Evolutionary conservation across 805 yeast genomes (phyloP).

Genomic region (Lipomyces anomalus): DNA sequence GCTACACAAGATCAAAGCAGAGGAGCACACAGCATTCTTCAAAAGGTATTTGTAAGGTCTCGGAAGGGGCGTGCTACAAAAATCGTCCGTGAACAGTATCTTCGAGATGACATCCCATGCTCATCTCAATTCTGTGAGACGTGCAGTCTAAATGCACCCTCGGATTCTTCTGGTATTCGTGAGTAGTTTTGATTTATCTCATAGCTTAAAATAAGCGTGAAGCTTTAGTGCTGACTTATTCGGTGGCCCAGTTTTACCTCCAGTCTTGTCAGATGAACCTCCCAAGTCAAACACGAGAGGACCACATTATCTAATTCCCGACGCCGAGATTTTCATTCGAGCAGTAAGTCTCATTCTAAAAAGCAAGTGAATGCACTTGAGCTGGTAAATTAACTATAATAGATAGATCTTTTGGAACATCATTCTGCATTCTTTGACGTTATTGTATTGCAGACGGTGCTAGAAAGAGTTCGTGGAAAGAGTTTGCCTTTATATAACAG

Average conservation of each 20-base stretch:
- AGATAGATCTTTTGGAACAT: constrained; percentile 79
- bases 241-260: constrained; percentile 42
- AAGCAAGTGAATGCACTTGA: too few species aligned
- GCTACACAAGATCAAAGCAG: neutral
- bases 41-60: constrained; percentile 84
- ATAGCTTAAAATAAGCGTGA: too few species aligned
- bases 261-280: constrained; percentile 63
- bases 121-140: constrained; percentile 60
- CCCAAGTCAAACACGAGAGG: constrained; percentile 43
- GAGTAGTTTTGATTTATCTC: neutral
- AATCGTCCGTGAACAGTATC: constrained; percentile 88
- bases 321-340: constrained; percentile 80
- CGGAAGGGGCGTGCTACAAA: constrained; percentile 81
- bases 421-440: constrained; percentile 76
- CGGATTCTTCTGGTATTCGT: constrained; percentile 44
- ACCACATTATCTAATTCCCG: constrained; percentile 77
- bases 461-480: constrained; percentile 85
- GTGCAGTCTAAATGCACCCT: constrained; percentile 52
- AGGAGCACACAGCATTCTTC: neutral
- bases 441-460: constrained; percentile 87
- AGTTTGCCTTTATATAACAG: constrained; percentile 86
- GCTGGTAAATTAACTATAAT: neutral
- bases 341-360: constrained; percentile 45
- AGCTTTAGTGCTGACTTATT: too few species aligned
- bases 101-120: constrained; percentile 90